Evolutionary conservation across 1,139 yeast species (phyloP).

Genomic region (Taphrina pruni): DNA sequence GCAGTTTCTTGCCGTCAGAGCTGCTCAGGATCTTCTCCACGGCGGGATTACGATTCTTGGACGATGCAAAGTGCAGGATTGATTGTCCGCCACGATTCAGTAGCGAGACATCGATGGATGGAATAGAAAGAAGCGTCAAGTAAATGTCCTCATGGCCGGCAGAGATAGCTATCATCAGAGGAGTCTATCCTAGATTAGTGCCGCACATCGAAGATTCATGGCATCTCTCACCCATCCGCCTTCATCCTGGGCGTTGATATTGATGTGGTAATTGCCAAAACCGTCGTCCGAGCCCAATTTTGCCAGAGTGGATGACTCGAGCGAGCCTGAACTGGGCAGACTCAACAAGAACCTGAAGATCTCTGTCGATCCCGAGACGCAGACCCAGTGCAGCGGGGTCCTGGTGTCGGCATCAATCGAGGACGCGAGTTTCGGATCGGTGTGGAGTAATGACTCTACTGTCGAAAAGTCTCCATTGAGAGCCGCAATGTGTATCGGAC

Average conservation of each 20-base stretch:
- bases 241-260: constrained; percentile 33
- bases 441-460: constrained; percentile 21
- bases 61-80: constrained; percentile 68
- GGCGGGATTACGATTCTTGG: constrained; percentile 34
- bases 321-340: constrained; percentile 61
- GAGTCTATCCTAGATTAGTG: constrained; percentile 63
- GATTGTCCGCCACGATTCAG: constrained; percentile 75
- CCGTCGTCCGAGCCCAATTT: neutral
- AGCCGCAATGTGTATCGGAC: constrained; percentile 32
- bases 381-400: constrained; percentile 90
- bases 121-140: constrained; percentile 56
- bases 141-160: constrained; percentile 66
- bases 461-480: constrained; percentile 21
- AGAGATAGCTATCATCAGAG: constrained; percentile 80
- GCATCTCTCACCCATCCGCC: constrained; percentile 18
- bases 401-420: constrained; percentile 51
- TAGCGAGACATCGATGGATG: constrained; percentile 59
- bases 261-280: constrained; percentile 25
- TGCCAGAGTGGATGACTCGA: constrained; percentile 53
- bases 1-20: constrained; percentile 12
- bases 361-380: constrained; percentile 64
- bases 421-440: constrained; percentile 17
- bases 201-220: no score
- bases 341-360: constrained; percentile 61
- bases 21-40: constrained; percentile 28